Evolutionary conservation across 805 yeast genomes (phyloP).

Genomic region (Torulaspora maleeae): DNA sequence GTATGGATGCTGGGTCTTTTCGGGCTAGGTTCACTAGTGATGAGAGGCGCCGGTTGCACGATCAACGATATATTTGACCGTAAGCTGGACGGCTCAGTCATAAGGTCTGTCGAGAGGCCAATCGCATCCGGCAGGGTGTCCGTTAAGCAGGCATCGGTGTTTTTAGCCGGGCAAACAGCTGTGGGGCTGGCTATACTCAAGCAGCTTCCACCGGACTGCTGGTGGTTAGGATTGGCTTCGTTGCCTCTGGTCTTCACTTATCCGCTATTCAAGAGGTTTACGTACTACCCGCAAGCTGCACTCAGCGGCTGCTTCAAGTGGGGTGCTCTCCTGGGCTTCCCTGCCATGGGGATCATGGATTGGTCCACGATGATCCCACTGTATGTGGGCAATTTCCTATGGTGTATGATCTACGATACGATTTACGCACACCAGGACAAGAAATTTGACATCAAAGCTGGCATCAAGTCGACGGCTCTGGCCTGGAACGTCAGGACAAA

Average conservation of each 20-base stretch:
- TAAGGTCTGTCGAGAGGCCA: conserved; percentile 88
- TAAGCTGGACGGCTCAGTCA: conserved; percentile 77
- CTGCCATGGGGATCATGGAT: conserved; percentile 88
- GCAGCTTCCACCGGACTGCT: conserved; percentile 74
- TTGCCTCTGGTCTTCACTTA: conserved; percentile 76
- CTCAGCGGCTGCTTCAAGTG: conserved; percentile 83
- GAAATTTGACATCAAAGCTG: conserved; percentile 78
- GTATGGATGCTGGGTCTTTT: conserved; percentile 61
- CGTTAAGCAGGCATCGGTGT: conserved; percentile 61
- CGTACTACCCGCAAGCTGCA: conserved; percentile 89
- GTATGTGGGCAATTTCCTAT: conserved; percentile 68
- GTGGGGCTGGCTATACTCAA: conserved; percentile 70
- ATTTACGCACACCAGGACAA: conserved; percentile 98
- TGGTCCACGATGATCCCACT: conserved; percentile 73
- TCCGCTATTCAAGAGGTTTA: conserved; percentile 90
- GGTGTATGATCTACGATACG: conserved; percentile 97
- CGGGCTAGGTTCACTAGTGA: conserved; percentile 77
- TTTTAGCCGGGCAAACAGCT: conserved; percentile 67
- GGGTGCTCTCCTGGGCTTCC: conserved; percentile 93
- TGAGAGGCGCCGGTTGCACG: conserved; percentile 98
- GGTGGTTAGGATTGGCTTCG: conserved; percentile 75
- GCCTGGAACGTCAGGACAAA: conserved; percentile 87
- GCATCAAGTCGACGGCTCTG: conserved; percentile 91
- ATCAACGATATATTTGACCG: conserved; percentile 86
- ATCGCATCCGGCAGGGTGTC: conserved; percentile 81